Conservation (phyloP, 768 basidiomycete genomes). For the Paxillus involutus region DNA sequence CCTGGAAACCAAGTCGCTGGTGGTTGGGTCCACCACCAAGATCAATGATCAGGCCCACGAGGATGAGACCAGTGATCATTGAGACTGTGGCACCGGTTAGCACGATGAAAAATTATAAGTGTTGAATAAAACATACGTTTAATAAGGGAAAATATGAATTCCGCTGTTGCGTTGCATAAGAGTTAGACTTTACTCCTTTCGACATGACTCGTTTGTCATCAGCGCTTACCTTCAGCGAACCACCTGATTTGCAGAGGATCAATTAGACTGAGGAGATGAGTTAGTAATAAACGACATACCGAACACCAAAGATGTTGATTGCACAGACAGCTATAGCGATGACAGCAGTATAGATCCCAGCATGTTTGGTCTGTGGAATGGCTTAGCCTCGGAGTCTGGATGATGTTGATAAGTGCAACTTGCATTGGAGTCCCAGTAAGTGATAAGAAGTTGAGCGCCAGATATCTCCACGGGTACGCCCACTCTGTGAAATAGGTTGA, state of each 20-base stretch:
- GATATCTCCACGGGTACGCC: conserved; percentile 70
- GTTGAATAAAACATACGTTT: conserved; percentile 48
- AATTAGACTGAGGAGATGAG: not conserved
- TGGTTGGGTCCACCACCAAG: conserved; percentile 58
- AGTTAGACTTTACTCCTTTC: not conserved
- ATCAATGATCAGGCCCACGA: conserved; percentile 68
- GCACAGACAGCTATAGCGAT: conserved; percentile 52
- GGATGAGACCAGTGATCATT: conserved; percentile 59
- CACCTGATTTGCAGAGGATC: conserved; percentile 34
- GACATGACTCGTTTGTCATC: not conserved
- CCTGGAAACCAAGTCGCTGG: conserved; percentile 67
- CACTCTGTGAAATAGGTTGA: conserved; percentile 34
- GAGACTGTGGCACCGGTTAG: conserved; percentile 36
- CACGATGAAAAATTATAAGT: not conserved
- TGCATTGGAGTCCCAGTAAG: conserved; percentile 70
- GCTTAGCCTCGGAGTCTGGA: not conserved
- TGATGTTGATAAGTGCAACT: conserved; percentile 10
- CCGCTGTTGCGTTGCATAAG: conserved; percentile 36
- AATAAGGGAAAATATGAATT: conserved; percentile 65
- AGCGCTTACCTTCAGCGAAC: conserved; percentile 59
- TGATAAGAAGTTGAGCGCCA: conserved; percentile 68
- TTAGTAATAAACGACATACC: conserved; percentile 31
- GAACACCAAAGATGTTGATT: conserved; percentile 71
- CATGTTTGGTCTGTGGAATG: conserved; percentile 42
- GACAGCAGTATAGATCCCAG: conserved; percentile 55